These are phyloP conservation scores for Raphanus raphanistrum DNA, from an alignment of 345 rosid genomes.

Conservation along the genomic window DNA sequence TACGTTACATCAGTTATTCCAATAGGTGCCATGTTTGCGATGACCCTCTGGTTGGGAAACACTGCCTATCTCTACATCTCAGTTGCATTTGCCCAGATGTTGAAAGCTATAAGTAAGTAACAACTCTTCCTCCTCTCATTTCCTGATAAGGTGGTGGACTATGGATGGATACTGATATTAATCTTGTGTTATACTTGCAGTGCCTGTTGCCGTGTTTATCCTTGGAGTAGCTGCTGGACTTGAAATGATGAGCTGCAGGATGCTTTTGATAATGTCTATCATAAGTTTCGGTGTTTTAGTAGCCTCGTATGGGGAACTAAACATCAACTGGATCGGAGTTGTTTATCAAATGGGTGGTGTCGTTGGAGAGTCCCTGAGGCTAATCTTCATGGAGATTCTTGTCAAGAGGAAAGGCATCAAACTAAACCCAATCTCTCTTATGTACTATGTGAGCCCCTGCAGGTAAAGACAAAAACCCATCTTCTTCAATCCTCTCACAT, in stretches of 20 bases:
- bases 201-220: constrained; percentile 95
- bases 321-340: constrained; percentile 96
- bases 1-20: constrained; percentile 83
- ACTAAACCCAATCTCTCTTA: constrained; percentile 81
- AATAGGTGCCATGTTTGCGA: constrained; percentile 94
- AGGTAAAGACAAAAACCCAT: constrained; percentile 50
- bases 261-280: constrained; percentile 91
- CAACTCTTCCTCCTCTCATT: constrained; percentile 10
- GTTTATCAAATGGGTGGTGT: constrained; percentile 99
- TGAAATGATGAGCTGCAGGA: constrained; percentile 89
- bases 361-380: constrained; percentile 84
- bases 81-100: constrained; percentile 95
- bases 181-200: constrained; percentile 56
- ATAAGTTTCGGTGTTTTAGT: constrained; percentile 96
- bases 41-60: constrained; percentile 99
- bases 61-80: constrained; percentile 96
- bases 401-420: constrained; percentile 96
- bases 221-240: constrained; percentile 97
- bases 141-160: not conserved
- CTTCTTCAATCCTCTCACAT: constrained; percentile 1
- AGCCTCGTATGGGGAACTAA: constrained; percentile 91
- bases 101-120: constrained; percentile 92
- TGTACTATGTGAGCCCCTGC: constrained; percentile 99
- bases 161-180: not conserved
- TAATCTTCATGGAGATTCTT: constrained; percentile 91